Percentiles rank a stretch among this genome's conserved stretches.
Conservation (phyloP, 2,329 filamentous ascomycete species). For the Endocalyx cinctus region DNA sequence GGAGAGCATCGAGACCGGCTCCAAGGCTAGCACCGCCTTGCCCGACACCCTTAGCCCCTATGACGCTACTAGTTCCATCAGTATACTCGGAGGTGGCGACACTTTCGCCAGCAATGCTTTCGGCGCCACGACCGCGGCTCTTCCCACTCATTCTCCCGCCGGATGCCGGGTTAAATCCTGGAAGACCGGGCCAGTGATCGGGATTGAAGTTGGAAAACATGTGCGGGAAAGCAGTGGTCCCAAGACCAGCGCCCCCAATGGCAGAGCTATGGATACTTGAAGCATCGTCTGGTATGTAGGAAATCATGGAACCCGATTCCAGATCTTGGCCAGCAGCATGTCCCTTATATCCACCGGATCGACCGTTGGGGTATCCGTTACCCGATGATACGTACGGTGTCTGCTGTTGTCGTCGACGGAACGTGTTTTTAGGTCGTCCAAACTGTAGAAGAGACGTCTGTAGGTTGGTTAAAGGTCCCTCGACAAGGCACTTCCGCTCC, state of each 20-base stretch:
- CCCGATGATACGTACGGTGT: slow-evolving; percentile 64
- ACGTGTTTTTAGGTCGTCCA: slow-evolving; percentile 85
- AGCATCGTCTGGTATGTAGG: slow-evolving; percentile 95
- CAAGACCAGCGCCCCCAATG: slow-evolving; percentile 77
- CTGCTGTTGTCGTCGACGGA: slow-evolving; percentile 76
- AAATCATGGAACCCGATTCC: slow-evolving; percentile 84
- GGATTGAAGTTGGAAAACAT: slow-evolving; percentile 92
- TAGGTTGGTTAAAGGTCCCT: slow-evolving; percentile 92
- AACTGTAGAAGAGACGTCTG: slow-evolving; percentile 94
- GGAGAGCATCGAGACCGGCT: slow-evolving; percentile 71
- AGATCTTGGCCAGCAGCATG: slow-evolving; percentile 46
- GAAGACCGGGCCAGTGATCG: slow-evolving; percentile 83
- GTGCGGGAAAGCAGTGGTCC: slow-evolving; percentile 74
- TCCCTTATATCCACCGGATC: slow-evolving; percentile 36
- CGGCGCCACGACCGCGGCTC: slow-evolving; percentile 60
- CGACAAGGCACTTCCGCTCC: slow-evolving; percentile 90
- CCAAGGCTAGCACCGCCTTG: slow-evolving; percentile 85
- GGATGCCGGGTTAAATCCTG: slow-evolving; percentile 50
- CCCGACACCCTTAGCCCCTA: slow-evolving; percentile 68
- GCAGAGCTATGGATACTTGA: slow-evolving; percentile 93
- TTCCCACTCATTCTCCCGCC: slow-evolving; percentile 62
- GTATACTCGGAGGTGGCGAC: slow-evolving; percentile 88
- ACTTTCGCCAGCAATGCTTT: slow-evolving; percentile 86
- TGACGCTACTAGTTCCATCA: slow-evolving; percentile 73
- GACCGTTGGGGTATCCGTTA: slow-evolving; percentile 28